Evolutionary conservation across 2,329 filamentous ascomycete species (phyloP).

Genomic region (Nothophaeocryptopus gaeumannii): DNA sequence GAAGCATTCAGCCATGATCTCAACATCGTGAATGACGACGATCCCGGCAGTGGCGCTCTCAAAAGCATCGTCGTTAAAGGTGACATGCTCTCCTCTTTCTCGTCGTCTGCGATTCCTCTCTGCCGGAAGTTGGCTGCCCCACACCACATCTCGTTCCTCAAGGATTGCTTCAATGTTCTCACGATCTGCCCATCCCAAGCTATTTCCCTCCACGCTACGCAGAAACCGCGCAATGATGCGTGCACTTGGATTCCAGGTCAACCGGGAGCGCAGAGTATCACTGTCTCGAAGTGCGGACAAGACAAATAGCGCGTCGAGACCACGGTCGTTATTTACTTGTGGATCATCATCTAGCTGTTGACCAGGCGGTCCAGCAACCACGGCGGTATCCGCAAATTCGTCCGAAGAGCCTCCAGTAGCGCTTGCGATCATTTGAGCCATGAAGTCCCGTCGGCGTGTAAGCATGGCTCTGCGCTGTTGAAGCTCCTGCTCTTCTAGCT

Average conservation of each 20-base stretch:
- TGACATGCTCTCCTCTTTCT: slow-evolving; percentile 16
- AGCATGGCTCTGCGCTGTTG: background rate
- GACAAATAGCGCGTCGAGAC: slow-evolving; percentile 21
- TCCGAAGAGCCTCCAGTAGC: background rate
- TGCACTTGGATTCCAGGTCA: background rate
- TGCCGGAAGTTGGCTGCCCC: slow-evolving; percentile 19
- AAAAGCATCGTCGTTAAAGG: slow-evolving; percentile 16
- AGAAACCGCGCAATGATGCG: slow-evolving; percentile 7
- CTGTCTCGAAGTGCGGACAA: slow-evolving; percentile 11
- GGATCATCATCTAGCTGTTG: slow-evolving; percentile 21
- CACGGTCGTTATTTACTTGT: slow-evolving; percentile 18
- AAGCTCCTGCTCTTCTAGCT: background rate
- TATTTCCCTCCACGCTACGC: slow-evolving; percentile 7
- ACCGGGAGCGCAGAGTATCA: slow-evolving; percentile 4
- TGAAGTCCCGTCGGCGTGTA: too few relatives aligned
- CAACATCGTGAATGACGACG: slow-evolving; percentile 24
- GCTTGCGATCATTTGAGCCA: too few relatives aligned
- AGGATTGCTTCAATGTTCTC: slow-evolving; percentile 12
- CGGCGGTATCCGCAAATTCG: background rate
- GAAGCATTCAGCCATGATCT: slow-evolving; percentile 33
- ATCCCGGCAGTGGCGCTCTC: slow-evolving; percentile 11
- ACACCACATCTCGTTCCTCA: slow-evolving; percentile 11
- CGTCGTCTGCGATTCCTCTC: slow-evolving; percentile 20
- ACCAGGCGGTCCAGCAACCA: slow-evolving; percentile 17
- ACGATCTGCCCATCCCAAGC: slow-evolving; percentile 9